Base-by-base conservation (phyloP, 2,329 filamentous ascomycete genomes). In the Fusarium setosum region DNA sequence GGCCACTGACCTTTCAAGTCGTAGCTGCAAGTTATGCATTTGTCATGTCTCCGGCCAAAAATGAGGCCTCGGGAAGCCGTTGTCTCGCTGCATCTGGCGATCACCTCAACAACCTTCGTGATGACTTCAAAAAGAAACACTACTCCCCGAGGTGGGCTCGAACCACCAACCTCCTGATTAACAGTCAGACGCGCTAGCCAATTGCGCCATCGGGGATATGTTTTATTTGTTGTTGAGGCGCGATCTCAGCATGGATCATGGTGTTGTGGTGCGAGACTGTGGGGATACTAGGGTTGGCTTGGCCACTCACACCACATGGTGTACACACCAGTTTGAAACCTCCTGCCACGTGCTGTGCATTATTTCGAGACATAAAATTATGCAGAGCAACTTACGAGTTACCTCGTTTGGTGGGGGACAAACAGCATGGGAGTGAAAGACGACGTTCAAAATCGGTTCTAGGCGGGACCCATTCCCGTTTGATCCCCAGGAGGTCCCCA, bases 111-210 rank as follows among this genome's bases (percentile, higher is more conserved):
- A 29, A 29, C 9, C 26, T 15, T 3, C 3, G 2, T 1, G 18
- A 32, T 11, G 23, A n/a, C 32, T n/a, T 15, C 34, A 50, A 50
- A 50, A 42, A 38, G 23, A 37, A 1, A 9, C n/a, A 38, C 13
- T 23, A n/a, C 50, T 54, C 51, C 51, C 51, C 51, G 51, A 54
- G 51, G 23, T 54, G 51, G 51, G 51, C 51, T 54, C 51, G 51
- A 54, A 54, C 51, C 51, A 54, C 23, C 51, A 54, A 54, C 72
- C 71, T 74, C 70, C 65, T 68, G 73, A 77, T 77, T 85, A 86
- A 86, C 83, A 86, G 83, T 85, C 83, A 81, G 80, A 86, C 84
- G 83, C 83, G 83, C 83, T 86, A 86, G 82, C 83, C 84, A 85
- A 83, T 73, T 81, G 78, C 66, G 79, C 78, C 77, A 88, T 56